A percentile compares a stretch with the other conserved stretches of the same genome.
Conservation (phyloP, 2,329 filamentous ascomycete genomes). For the Phaeosphaeriaceae sp. region DNA sequence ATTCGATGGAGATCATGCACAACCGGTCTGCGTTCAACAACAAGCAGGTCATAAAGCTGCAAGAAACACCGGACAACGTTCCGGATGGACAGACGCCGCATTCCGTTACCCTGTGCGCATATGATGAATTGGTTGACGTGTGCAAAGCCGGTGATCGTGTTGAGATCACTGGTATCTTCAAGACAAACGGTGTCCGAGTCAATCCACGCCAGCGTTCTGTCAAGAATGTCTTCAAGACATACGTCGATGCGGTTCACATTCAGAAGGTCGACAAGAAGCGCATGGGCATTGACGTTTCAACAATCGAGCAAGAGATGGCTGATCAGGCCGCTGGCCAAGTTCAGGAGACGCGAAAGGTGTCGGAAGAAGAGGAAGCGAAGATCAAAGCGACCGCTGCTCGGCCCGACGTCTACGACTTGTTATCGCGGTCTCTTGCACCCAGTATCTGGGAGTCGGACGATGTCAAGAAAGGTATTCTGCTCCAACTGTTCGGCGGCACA, state of each 20-base stretch:
- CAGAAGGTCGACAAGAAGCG: slow-evolving; percentile 97
- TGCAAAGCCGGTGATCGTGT: slow-evolving; percentile 98
- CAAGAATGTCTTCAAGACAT: slow-evolving; percentile 97
- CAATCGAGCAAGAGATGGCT: slow-evolving; percentile 82
- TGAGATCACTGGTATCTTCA: slow-evolving; percentile 95
- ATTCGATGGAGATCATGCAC: slow-evolving; percentile 98
- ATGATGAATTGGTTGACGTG: slow-evolving; percentile 95
- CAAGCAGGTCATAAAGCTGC: slow-evolving; percentile 98
- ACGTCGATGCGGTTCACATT: slow-evolving; percentile 92
- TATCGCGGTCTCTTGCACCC: slow-evolving; percentile 88
- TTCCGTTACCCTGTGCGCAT: slow-evolving; percentile 93
- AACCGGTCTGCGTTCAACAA: slow-evolving; percentile 94
- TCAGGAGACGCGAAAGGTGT: slow-evolving; percentile 84
- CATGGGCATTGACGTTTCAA: slow-evolving; percentile 88
- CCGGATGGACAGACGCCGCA: slow-evolving; percentile 97
- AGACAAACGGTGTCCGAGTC: slow-evolving; percentile 89
- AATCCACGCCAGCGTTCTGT: slow-evolving; percentile 92
- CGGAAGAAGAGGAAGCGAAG: slow-evolving; percentile 84
- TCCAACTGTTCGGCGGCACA: slow-evolving; percentile 95
- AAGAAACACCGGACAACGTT: slow-evolving; percentile 94
- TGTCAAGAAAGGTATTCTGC: slow-evolving; percentile 96
- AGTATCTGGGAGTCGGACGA: slow-evolving; percentile 98
- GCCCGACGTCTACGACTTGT: slow-evolving; percentile 89
- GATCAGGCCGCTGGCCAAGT: slow-evolving; percentile 74
- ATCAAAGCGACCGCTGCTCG: slow-evolving; percentile 82